Conservation (phyloP, 1,284 basidiomycete genomes). For the Schizophyllum amplum region DNA sequence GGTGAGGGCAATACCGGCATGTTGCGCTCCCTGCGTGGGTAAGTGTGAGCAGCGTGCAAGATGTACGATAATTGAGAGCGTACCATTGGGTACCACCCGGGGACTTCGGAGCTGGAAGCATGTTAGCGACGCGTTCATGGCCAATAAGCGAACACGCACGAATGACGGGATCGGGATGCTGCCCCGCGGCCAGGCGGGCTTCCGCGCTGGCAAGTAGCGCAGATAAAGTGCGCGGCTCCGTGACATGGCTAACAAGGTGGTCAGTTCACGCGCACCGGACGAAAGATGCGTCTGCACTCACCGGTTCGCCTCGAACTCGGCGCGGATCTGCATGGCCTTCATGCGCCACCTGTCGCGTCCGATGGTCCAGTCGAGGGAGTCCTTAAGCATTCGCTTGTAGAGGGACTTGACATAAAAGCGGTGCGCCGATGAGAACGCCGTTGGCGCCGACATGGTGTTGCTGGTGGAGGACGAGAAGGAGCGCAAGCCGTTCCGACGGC, state of each 20-base stretch:
- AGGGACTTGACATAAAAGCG: conserved; percentile 85
- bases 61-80: conserved; percentile 23
- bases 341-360: conserved; percentile 80
- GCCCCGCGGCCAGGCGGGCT: conserved; percentile 54
- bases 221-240: conserved; percentile 81
- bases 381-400: conserved; percentile 81
- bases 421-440: conserved; percentile 70
- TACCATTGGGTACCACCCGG: conserved; percentile 89
- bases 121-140: conserved; percentile 5
- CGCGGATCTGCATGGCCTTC: conserved; percentile 78
- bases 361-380: conserved; percentile 86
- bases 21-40: conserved; percentile 57
- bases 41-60: conserved; percentile 6
- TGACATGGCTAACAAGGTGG: conserved; percentile 62
- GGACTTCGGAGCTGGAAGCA: conserved; percentile 53
- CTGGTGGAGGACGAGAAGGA: conserved; percentile 1
- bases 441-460: conserved; percentile 35
- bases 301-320: conserved; percentile 91
- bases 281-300: conserved; percentile 22
- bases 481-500: neutral
- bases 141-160: conserved; percentile 40
- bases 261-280: too few relatives aligned
- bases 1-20: conserved; percentile 37
- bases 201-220: conserved; percentile 80
- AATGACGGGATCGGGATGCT: conserved; percentile 90